phyloP scores from a whole-genome alignment of 2,329 filamentous ascomycete species.

The Fusarium veterinarium region DNA sequence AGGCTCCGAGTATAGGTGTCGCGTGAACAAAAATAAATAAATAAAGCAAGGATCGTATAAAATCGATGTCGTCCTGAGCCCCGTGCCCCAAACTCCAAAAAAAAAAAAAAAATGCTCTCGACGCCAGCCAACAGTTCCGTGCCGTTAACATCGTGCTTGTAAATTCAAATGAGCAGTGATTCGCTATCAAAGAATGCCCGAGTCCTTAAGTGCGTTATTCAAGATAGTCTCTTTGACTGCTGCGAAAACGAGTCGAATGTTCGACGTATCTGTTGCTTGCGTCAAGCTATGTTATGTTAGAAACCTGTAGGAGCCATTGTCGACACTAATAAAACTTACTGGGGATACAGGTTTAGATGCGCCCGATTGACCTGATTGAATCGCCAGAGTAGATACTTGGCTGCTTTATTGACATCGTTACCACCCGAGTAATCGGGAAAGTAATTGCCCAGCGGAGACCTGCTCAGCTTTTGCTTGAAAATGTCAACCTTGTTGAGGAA shows the following conservation, averaged over 20 bases:
- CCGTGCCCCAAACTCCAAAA: slow-evolving; percentile 41
- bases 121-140: slow-evolving; percentile 42
- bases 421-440: slow-evolving; percentile 98
- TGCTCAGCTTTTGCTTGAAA: slow-evolving; percentile 92
- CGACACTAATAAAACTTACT: slow-evolving; percentile 69
- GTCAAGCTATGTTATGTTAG: slow-evolving; percentile 74
- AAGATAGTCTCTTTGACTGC: slow-evolving; percentile 99
- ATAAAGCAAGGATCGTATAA: slow-evolving; percentile 39
- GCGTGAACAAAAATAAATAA: slow-evolving; percentile 20
- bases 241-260: slow-evolving; percentile 96
- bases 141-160: slow-evolving; percentile 40
- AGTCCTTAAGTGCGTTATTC: slow-evolving; percentile 98
- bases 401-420: slow-evolving; percentile 97
- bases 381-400: slow-evolving; percentile 97
- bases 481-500: slow-evolving; percentile 99
- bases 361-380: slow-evolving; percentile 99
- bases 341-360: slow-evolving; percentile 95
- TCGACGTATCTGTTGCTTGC: slow-evolving; percentile 98
- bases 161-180: slow-evolving; percentile 27
- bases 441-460: slow-evolving; percentile 92
- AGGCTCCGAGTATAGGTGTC: slow-evolving; percentile 31
- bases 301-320: background rate
- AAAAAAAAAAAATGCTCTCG: slow-evolving; percentile 41
- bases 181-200: slow-evolving; percentile 82
- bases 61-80: slow-evolving; percentile 39